Base-by-base conservation (phyloP, 2,329 filamentous ascomycete species). In the Ceratocystis cubensis region DNA sequence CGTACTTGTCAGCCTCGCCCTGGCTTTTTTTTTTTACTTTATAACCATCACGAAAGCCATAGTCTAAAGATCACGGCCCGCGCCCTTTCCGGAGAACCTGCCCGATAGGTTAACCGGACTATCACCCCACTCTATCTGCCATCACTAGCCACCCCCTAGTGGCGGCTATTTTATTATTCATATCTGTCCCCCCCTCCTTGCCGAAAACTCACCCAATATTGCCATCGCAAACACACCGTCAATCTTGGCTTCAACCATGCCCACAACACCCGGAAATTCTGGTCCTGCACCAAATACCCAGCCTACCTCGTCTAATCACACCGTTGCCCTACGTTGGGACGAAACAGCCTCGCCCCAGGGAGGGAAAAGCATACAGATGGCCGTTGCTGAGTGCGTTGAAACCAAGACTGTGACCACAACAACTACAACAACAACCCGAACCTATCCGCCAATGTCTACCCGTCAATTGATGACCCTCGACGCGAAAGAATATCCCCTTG, bases 401-500 rank as follows among this genome's bases (percentile, higher is more conserved):
- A 87, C 84, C 17, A 86, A 84, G 74, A 87, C 83, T 10, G 85
- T 96, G 69, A 96, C 92, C 6, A 65, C 64, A 1, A 96, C 93
- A 0, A 96, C 92, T 0, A 96, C 91, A 0, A 96, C 91, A 0
- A 95, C 92, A 1, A 89, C 91, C 70, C 86, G 75, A 81, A 90
- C 76, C 76, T 95, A 94, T 70, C 92, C 93, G 61, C 91, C 91
- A n/a, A 80, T 96, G 67, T 80, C 89, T 66, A 84, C 96, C 70
- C 86, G 85, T 70, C 84, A 84, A 65, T 83, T 85, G 64, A 81
- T 91, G 68, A 82, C 86, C 65, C 84, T 96, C 67, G 91, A 97
- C 75, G 81, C 88, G 15, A 96, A 95, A 74, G 85, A 94, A 71
- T 99, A 96, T 74, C 94, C 94, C 48, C 80, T 99, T 37, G 93